Base-by-base conservation (phyloP, 2,329 filamentous ascomycete genomes). In the Ophiostoma populinum region DNA sequence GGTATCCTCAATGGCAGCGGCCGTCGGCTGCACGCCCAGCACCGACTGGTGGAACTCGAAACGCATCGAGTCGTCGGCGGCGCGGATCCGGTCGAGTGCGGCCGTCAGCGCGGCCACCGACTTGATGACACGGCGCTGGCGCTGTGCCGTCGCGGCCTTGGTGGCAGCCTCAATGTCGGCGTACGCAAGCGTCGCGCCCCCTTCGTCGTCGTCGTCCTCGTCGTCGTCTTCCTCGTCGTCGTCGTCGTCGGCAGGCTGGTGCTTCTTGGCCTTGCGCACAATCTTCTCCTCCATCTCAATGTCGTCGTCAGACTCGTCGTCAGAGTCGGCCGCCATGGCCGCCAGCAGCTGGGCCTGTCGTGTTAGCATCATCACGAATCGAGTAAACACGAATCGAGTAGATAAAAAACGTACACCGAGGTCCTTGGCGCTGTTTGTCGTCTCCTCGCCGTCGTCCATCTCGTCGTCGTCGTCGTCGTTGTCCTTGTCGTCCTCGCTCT, bases 21-120 rank as follows among this genome's bases (percentile, higher is more conserved):
- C 61, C 19, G 82, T 77, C 3, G 74, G 68, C 5, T 17, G 18
- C 36, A 65, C 56, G 25, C 80, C 75, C 13, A 75, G 69, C 35
- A 95, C 59, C 26, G 73, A 72, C 57, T 92, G 83, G 58, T 93
- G 80, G 48, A 78, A 73, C 42, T 75, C 77, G 60, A 98, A 98
- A 29, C 80, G 68, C 15, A 81, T 16, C 16, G 21, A 20, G 12
- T 26, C 21, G 24, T 26, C 65, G 46, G 63, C 63, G 37, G 70
- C 71, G 21, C 70, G 62, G 53, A 92, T 83, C 47, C 86, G 82
- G 50, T 80, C 79, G 42, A 92, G 67, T 10, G 83, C 75, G 46
- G 80, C 66, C 45, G 73, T 70, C 34, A 98, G 80, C 22, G 87
- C 90, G 45, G 80, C 65, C 36, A 21, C 30, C 4, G 30, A 32